Percentiles rank a stretch among this genome's conserved stretches.
These are phyloP conservation scores for Volvox reticuliferus DNA, from an alignment of 139 green algal genomes.

Conservation along the genomic window DNA sequence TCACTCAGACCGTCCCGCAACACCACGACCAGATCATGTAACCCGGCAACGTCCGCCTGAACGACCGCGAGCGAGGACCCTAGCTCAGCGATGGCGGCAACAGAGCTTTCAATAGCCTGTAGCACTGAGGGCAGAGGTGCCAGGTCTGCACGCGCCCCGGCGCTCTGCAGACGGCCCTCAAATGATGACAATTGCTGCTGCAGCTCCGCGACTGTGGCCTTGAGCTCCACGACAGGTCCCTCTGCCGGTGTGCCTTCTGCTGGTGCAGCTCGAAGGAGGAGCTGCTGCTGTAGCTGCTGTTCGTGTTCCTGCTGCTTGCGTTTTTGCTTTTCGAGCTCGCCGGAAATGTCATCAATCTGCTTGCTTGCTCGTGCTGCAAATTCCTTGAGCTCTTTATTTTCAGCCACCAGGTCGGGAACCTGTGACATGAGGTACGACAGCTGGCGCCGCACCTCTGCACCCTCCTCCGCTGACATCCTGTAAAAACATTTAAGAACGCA, in stretches of 20 bases:
- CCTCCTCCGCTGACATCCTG: neutral
- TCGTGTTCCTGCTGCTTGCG: neutral
- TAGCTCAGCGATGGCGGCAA: too few relatives aligned
- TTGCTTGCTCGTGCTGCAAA: neutral
- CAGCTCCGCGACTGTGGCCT: neutral
- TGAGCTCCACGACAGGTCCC: neutral
- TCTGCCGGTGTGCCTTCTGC: neutral
- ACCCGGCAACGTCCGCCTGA: neutral
- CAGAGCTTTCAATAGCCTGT: neutral
- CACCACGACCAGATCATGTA: neutral
- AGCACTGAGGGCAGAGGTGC: neutral
- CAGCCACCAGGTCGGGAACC: conserved; percentile 3
- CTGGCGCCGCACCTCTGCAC: conserved; percentile 35
- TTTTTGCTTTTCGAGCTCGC: neutral
- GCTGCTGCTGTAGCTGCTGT: neutral
- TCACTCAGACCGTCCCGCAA: neutral
- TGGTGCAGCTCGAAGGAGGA: neutral
- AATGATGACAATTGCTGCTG: neutral
- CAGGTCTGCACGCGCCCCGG: neutral
- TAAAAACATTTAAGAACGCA: neutral
- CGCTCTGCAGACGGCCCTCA: neutral
- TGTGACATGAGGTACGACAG: conserved; percentile 30
- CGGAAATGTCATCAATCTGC: neutral
- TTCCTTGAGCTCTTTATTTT: conserved; percentile 39
- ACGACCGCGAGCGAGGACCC: neutral